A percentile compares a stretch with the other conserved stretches of the same genome.
Conservation (phyloP, 108 stramenopile genomes). For the Cylindrotheca fusiformis region DNA sequence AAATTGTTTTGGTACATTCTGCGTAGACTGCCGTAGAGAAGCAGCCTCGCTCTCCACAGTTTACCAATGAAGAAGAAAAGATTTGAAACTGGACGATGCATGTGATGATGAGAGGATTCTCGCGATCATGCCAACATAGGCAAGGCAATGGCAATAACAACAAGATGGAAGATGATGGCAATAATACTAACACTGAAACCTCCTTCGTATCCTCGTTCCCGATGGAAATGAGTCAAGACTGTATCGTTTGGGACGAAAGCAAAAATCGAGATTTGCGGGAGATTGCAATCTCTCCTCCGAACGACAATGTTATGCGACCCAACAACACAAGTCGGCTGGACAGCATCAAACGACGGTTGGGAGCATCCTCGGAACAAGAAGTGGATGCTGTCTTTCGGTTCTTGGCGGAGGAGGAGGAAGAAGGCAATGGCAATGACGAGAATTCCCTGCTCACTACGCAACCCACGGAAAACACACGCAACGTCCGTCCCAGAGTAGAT, state of each 20-base stretch:
- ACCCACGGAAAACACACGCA: constrained; percentile 7
- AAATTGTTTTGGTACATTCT: too few species aligned
- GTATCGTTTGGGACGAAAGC: constrained; percentile 38
- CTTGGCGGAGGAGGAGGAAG: constrained; percentile 9
- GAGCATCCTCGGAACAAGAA: constrained; percentile 13
- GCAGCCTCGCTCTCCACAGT: too few species aligned
- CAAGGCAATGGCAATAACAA: neutral
- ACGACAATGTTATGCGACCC: neutral
- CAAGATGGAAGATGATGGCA: too few species aligned
- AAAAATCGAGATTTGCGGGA: constrained; percentile 16
- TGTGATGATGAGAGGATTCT: too few species aligned
- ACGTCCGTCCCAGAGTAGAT: neutral
- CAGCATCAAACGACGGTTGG: neutral
- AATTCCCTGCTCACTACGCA: constrained; percentile 2
- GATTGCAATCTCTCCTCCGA: neutral
- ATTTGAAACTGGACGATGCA: too few species aligned
- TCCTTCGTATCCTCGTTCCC: too few species aligned
- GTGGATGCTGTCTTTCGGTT: constrained; percentile 16
- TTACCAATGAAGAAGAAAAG: too few species aligned
- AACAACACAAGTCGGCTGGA: neutral
- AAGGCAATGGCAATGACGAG: neutral
- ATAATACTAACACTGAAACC: too few species aligned
- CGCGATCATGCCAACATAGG: too few species aligned
- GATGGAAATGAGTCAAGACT: constrained; percentile 35
- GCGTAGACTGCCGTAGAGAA: too few species aligned